Conservation (phyloP, 1,284 basidiomycete species). For the Cutaneotrichosporon cavernicola region DNA sequence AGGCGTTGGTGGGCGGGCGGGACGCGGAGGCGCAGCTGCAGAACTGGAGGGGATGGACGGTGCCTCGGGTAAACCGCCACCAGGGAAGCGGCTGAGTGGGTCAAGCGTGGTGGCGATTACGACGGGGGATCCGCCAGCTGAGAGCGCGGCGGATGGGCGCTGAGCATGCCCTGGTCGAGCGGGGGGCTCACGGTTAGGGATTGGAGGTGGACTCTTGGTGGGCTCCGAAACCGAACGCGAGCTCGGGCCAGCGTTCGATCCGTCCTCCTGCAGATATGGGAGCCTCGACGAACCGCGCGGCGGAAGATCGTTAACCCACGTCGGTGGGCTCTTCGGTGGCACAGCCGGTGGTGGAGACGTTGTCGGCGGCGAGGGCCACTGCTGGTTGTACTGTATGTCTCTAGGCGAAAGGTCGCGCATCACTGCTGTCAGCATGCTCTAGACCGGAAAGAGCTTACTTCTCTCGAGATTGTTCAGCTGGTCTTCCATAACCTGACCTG, state of each 20-base stretch:
- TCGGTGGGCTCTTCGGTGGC: not conserved
- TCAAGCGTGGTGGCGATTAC: not conserved
- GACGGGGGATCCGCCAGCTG: not conserved
- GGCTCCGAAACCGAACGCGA: conserved; percentile 2
- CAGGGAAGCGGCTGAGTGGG: conserved; percentile 6
- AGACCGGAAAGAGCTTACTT: conserved; percentile 15
- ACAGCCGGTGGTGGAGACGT: conserved; percentile 4
- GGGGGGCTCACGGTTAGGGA: conserved; percentile 1
- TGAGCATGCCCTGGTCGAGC: not conserved
- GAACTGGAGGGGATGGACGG: not conserved
- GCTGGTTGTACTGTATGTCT: conserved; percentile 39
- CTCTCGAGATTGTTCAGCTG: conserved; percentile 50
- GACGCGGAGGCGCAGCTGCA: conserved; percentile 11
- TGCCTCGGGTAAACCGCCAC: not conserved
- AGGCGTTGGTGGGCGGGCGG: conserved; percentile 24
- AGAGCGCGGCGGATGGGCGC: not conserved
- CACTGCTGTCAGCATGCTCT: conserved; percentile 28
- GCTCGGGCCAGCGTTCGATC: not conserved
- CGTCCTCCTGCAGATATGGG: conserved; percentile 20
- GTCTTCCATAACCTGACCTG: conserved; percentile 50
- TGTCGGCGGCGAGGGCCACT: not conserved
- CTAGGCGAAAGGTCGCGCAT: conserved; percentile 49
- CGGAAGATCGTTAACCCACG: conserved; percentile 13
- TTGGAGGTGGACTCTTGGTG: conserved; percentile 2
- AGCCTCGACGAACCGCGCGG: conserved; percentile 16